Evolutionary conservation across 768 basidiomycete species (phyloP), one percentile per base, ranked within the genome.

Genomic region (Boletus reticulatus): DNA sequence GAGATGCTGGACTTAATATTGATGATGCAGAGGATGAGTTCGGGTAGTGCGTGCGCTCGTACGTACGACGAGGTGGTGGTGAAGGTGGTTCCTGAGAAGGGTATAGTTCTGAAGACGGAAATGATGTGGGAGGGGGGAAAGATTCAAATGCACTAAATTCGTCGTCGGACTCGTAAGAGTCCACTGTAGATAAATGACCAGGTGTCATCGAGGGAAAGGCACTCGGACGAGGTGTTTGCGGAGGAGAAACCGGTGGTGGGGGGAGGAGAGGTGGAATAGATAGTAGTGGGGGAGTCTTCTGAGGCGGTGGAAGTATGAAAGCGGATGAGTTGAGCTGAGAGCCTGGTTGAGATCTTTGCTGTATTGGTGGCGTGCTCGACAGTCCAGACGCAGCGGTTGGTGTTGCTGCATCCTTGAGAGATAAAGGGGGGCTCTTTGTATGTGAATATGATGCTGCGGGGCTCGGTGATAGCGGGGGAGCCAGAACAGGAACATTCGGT

Each of bases 61-160:
- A 68, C 3, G 58, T 62, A 43, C 68, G 68, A 27, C 59, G 68
- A 42, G 68, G 53, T 19, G 67, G 73, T 13, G 69, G 67, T 6
- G 69, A 67, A 2, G 68, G 67, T 1, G 66, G 60, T 38, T 57
- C 39, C 39, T n/a, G 63, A 43, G 46, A 50, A 36, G 50, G 57
- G 50, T 56, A 47, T 57, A 58, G 12, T 45, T 50, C 19, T 16
- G 39, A 43, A 36, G 50, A 42, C 14, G 54, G 48, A 45, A 53
- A 55, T 44, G 50, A 48, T 1, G 63, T 45, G 39, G 48, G 34
- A 19, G 64, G 48, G 7, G 75, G 60, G 22, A 75, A 71, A 5
- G 73, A 69, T 50, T 71, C 57, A 61, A 82, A 80, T 38, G 82
- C 82, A 6, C 79, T 73, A 61, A 85, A 88, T 46, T 84, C 82